These are phyloP conservation scores for Geotrichum australiense DNA, from an alignment of 1,139 yeast genomes.

Conservation along the genomic window DNA sequence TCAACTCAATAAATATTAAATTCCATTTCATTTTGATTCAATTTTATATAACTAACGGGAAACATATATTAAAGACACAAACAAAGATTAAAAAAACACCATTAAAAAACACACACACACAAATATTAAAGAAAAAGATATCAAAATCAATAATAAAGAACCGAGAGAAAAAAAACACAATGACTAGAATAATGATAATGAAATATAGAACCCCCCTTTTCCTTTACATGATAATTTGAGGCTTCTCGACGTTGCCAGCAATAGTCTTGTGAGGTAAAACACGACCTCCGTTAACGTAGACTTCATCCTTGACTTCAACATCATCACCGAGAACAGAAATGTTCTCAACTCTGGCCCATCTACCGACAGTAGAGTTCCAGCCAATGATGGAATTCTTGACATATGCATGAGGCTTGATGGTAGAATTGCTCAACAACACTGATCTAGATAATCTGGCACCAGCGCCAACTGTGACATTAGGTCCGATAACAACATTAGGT, in stretches of 20 bases:
- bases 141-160: no score
- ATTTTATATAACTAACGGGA: no score
- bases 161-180: no score
- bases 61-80: no score
- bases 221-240: conserved; percentile 86
- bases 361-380: conserved; percentile 97
- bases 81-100: no score
- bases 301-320: conserved; percentile 95
- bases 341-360: conserved; percentile 99
- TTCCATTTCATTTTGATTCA: no score
- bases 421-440: conserved; percentile 84
- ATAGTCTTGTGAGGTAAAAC: conserved; percentile 98
- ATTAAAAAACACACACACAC: no score
- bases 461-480: conserved; percentile 91
- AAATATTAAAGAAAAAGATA: no score
- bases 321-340: conserved; percentile 98
- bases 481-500: conserved; percentile 97
- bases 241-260: conserved; percentile 93
- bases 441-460: conserved; percentile 99
- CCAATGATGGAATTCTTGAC: conserved; percentile 97
- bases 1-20: no score
- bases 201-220: no score
- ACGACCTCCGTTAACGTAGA: conserved; percentile 98
- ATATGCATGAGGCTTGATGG: conserved; percentile 95
- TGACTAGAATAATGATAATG: no score